These are phyloP conservation scores for Coemansia guatemalensis DNA, from an alignment of 192 early-diverging fungal genomes.

Conservation along the genomic window DNA sequence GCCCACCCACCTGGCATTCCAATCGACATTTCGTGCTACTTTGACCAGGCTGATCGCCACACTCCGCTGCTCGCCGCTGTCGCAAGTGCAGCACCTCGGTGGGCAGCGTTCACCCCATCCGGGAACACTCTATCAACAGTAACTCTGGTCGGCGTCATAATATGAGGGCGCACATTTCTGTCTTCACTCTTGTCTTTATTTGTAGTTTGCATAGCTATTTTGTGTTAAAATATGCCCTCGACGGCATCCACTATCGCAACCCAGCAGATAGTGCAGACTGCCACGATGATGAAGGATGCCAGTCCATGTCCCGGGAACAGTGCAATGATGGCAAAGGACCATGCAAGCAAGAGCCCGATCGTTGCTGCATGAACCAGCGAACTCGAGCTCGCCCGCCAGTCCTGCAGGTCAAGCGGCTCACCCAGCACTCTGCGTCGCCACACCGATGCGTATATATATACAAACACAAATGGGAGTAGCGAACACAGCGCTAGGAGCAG, in stretches of 20 bases:
- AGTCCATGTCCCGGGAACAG: conserved; percentile 44
- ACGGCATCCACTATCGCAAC: conserved; percentile 36
- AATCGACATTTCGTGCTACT: conserved; percentile 48
- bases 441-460: conserved; percentile 46
- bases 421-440: conserved; percentile 44
- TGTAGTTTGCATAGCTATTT: background rate
- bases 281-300: conserved; percentile 23
- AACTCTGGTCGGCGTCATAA: conserved; percentile 23
- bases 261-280: conserved; percentile 18
- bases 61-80: conserved; percentile 36
- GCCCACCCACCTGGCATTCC: conserved; percentile 11
- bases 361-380: conserved; percentile 39
- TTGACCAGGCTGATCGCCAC: conserved; percentile 43
- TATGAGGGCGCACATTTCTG: conserved; percentile 11
- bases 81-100: conserved; percentile 24
- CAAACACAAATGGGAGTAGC: conserved; percentile 32
- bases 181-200: background rate
- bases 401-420: conserved; percentile 43
- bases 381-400: conserved; percentile 44
- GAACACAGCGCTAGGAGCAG: conserved; percentile 23
- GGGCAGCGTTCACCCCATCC: conserved; percentile 37
- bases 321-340: conserved; percentile 33
- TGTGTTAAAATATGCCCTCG: conserved; percentile 27
- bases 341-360: conserved; percentile 33
- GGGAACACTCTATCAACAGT: conserved; percentile 46